Base-by-base conservation (phyloP, 2,329 filamentous ascomycete genomes). In the Aspergillus unguis region DNA sequence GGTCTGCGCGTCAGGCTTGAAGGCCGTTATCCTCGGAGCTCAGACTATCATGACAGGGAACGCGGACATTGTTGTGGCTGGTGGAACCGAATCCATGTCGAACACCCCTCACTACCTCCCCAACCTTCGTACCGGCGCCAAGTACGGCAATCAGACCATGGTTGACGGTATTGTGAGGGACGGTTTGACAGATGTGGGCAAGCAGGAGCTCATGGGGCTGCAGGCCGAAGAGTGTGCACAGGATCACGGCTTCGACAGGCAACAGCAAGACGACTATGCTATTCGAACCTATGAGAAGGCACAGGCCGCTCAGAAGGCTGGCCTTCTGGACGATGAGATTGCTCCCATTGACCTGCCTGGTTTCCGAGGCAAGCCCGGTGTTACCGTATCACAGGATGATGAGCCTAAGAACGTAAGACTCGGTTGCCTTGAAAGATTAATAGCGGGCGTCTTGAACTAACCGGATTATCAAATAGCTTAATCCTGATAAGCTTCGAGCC, bases 31-130 rank as follows among this genome's bases (percentile, higher is more conserved):
- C 61, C 82, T 99, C 56, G 94, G 88, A 63, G 90, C 92, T 47
- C 94, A 97, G 77, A 96, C 92, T 65, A 99, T 99, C 78, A 91
- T 97, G 73, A 95, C 92, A 49, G 92, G 94, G 63, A 96, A 90
- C 71, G 92, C 92, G 60, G 86, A 90, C 64, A 86, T 96, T 61
- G 85, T 99, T 60, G 90, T 99, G 55, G 94, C 92, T 60, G 94
- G 92, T 69, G 94, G 94, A 64, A 85, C 92, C 62, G 94, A 99
- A 80, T 96, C 91, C 80, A 99, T 99, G 94, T 96, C 92, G 70
- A 97, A 97, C 79, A 82, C 87, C 50, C 94, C 94, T 47, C 92
- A 99, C 80, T 99, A 99, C 80, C 87, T 96, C 48, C 88, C 91
- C 60, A 88, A 80, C 73, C 80, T 96, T 64, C 88, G 94, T 72